Evolutionary conservation across 371 early-diverging fungal species (phyloP).

Genomic region (Batkoa obscura): DNA sequence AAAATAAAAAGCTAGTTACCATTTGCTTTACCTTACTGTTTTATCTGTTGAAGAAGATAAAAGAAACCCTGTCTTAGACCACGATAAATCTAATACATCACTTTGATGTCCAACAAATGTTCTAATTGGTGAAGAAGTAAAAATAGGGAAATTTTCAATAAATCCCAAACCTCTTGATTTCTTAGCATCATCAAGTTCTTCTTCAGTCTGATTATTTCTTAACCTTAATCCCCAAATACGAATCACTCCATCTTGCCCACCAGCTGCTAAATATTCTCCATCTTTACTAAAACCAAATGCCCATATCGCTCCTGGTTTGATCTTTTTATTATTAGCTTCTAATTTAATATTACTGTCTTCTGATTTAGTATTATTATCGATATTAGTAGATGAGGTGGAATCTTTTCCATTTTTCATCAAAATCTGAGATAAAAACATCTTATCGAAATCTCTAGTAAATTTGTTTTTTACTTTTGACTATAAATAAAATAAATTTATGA

Average conservation of each 20-base stretch:
- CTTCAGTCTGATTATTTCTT: conserved; percentile 9
- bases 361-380: too few relatives aligned
- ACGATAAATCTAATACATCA: conserved; percentile 56
- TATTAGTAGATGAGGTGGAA: not conserved
- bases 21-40: conserved; percentile 32
- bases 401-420: not conserved
- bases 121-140: conserved; percentile 38
- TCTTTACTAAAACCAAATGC: conserved; percentile 46
- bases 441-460: not conserved
- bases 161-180: conserved; percentile 3
- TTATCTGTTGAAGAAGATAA: conserved; percentile 71
- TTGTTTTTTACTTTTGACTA: not conserved
- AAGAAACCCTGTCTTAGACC: conserved; percentile 70
- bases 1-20: not conserved
- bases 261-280: conserved; percentile 60
- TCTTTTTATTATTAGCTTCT: not conserved
- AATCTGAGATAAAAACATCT: not conserved
- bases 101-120: conserved; percentile 46
- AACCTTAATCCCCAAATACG: conserved; percentile 41
- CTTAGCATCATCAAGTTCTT: conserved; percentile 7
- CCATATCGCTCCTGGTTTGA: conserved; percentile 17
- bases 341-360: not conserved
- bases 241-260: conserved; percentile 48
- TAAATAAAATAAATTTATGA: not conserved
- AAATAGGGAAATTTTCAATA: conserved; percentile 16